phyloP scores from a whole-genome alignment of 2,329 filamentous ascomycete species.

The Coccinonectria pachysandricola region DNA sequence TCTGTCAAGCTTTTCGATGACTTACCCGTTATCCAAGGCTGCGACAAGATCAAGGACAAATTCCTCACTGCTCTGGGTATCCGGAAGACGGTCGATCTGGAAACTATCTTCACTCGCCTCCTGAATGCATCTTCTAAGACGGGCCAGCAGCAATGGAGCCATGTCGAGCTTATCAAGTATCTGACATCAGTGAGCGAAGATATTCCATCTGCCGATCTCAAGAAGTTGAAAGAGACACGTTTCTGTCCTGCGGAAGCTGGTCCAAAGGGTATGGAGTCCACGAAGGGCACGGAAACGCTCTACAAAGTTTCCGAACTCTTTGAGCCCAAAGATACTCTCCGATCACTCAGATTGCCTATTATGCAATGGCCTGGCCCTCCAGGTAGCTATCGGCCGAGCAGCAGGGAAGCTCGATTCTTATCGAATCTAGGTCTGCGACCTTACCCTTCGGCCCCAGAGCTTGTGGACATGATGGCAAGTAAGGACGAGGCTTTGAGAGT shows the following conservation, averaged over 20 bases:
- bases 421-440: slow-evolving; percentile 60
- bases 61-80: slow-evolving; percentile 76
- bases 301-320: slow-evolving; percentile 73
- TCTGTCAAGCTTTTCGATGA: slow-evolving; percentile 95
- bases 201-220: slow-evolving; percentile 74
- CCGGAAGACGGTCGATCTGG: slow-evolving; percentile 87
- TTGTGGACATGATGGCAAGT: slow-evolving; percentile 69
- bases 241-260: slow-evolving; percentile 73
- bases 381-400: slow-evolving; percentile 52
- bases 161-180: slow-evolving; percentile 91
- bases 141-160: slow-evolving; percentile 68
- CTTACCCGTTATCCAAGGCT: slow-evolving; percentile 66
- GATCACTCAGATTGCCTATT: slow-evolving; percentile 62
- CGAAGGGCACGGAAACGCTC: slow-evolving; percentile 39
- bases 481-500: slow-evolving; percentile 48
- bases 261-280: slow-evolving; percentile 42
- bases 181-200: slow-evolving; percentile 82
- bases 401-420: slow-evolving; percentile 67
- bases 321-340: slow-evolving; percentile 62
- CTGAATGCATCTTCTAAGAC: slow-evolving; percentile 48
- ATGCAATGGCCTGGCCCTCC: slow-evolving; percentile 68
- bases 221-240: slow-evolving; percentile 63
- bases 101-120: slow-evolving; percentile 83
- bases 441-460: slow-evolving; percentile 59
- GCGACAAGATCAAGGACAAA: slow-evolving; percentile 80